A percentile compares a stretch with the other conserved stretches of the same genome.
Evolutionary conservation across 306 rosid genomes (phyloP).

Genomic region (Notholithocarpus densiflorus): DNA sequence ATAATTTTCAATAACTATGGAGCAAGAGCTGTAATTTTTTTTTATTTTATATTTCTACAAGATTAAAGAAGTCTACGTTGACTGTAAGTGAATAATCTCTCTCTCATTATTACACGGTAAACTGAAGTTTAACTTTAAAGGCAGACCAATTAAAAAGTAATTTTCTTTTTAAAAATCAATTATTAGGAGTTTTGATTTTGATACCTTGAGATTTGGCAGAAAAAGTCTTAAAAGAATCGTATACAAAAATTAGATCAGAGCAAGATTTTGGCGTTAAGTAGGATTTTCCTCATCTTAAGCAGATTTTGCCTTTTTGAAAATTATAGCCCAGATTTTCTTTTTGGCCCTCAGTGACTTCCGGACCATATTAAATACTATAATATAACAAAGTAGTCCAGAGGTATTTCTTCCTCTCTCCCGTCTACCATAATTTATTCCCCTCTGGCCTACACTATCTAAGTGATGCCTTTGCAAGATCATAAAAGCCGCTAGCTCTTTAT

Average conservation of each 20-base stretch:
- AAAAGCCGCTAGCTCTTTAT: too few species aligned
- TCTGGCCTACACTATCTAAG: constrained; percentile 62
- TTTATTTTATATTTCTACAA: neutral
- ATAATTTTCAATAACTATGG: too few species aligned
- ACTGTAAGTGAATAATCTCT: neutral
- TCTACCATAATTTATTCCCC: constrained; percentile 29
- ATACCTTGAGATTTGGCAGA: neutral
- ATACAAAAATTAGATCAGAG: neutral
- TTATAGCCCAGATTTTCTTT: constrained; percentile 13
- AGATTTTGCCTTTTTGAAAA: constrained; percentile 21
- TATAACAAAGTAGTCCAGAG: constrained; percentile 28
- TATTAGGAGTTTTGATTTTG: neutral
- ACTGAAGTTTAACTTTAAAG: neutral
- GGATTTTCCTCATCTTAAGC: constrained; percentile 17
- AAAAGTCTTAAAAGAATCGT: constrained; percentile 2
- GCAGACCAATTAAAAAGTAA: neutral
- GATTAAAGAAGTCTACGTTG: neutral
- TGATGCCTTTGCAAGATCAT: constrained; percentile 58
- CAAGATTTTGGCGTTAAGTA: neutral
- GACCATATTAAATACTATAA: constrained; percentile 17
- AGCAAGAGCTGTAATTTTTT: neutral
- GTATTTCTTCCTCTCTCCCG: constrained; percentile 27
- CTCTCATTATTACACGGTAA: neutral
- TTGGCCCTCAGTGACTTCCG: constrained; percentile 39
- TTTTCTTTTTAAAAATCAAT: neutral